Conservation (phyloP, 2,329 filamentous ascomycete genomes). For the Talaromyces verruculosus region DNA sequence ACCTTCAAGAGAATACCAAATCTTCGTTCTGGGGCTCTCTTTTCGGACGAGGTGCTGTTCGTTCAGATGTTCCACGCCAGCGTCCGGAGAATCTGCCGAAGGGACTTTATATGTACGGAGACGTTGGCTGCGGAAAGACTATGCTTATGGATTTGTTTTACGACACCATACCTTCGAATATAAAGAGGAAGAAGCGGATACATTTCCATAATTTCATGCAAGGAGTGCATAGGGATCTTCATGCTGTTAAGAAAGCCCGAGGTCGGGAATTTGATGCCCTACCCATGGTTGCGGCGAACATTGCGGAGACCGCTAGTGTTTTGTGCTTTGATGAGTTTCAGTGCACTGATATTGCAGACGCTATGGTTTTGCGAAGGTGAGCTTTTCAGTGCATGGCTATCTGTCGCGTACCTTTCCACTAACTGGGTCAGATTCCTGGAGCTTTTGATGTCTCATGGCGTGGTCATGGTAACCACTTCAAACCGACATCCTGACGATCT, state of each 20-base stretch:
- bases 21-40: slow-evolving; percentile 53
- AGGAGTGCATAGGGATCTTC: slow-evolving; percentile 86
- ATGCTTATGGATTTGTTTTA: slow-evolving; percentile 99
- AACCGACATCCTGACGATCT: slow-evolving; percentile 96
- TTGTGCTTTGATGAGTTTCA: slow-evolving; percentile 99
- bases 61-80: neutral
- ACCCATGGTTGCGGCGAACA: slow-evolving; percentile 90
- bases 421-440: slow-evolving; percentile 66
- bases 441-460: slow-evolving; percentile 91
- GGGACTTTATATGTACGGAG: slow-evolving; percentile 91
- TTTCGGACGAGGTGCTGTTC: slow-evolving; percentile 35
- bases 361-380: slow-evolving; percentile 87
- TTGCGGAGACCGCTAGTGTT: slow-evolving; percentile 79
- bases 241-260: slow-evolving; percentile 83
- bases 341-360: slow-evolving; percentile 96
- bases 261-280: slow-evolving; percentile 88
- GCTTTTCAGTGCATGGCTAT: slow-evolving; percentile 19
- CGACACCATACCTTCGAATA: slow-evolving; percentile 79
- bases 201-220: slow-evolving; percentile 99
- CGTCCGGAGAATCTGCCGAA: slow-evolving; percentile 70
- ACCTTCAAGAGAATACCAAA: slow-evolving; percentile 56
- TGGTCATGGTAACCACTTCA: slow-evolving; percentile 91
- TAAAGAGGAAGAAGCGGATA: slow-evolving; percentile 82
- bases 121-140: slow-evolving; percentile 96
- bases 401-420: neutral